Percentiles rank a stretch among this genome's conserved stretches.
phyloP scores from a whole-genome alignment of 2,329 filamentous ascomycete species.

The Cladobotryum protrusum region DNA sequence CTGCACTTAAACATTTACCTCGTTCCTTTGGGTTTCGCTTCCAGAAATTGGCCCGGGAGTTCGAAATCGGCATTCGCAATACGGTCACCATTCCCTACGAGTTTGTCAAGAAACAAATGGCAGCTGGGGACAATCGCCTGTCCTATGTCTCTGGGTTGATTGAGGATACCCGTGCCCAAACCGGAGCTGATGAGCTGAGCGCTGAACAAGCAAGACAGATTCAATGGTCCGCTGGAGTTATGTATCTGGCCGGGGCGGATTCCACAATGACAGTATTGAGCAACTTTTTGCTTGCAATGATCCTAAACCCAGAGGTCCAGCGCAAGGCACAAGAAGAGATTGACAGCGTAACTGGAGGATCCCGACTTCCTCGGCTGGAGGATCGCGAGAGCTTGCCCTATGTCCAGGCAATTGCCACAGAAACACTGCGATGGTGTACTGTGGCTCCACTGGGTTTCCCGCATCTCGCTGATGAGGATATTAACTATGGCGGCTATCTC shows the following conservation, averaged over 20 bases:
- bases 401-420: constrained; percentile 25
- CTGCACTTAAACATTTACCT: too few species aligned
- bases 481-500: constrained; percentile 18
- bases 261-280: constrained; percentile 22
- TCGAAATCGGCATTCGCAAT: too few species aligned
- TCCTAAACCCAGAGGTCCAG: constrained; percentile 19
- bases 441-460: constrained; percentile 31
- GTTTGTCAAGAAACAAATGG: constrained; percentile 25
- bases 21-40: too few species aligned
- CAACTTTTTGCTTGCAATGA: constrained; percentile 22
- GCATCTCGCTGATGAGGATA: constrained; percentile 30
- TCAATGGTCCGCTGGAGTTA: constrained; percentile 18
- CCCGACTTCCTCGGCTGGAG: constrained; percentile 21
- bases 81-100: constrained; percentile 18
- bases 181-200: constrained; percentile 13
- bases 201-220: constrained; percentile 13
- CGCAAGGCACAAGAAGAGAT: constrained; percentile 22
- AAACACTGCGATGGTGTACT: constrained; percentile 26
- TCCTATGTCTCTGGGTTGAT: constrained; percentile 23
- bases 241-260: constrained; percentile 26
- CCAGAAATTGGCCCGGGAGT: too few species aligned
- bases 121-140: constrained; percentile 6
- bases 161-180: not conserved
- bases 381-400: constrained; percentile 26
- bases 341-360: constrained; percentile 22